A percentile compares a stretch with the other conserved stretches of the same genome.
phyloP scores from a whole-genome alignment of 495 filamentous ascomycete species.

The Talaromyces liani region DNA sequence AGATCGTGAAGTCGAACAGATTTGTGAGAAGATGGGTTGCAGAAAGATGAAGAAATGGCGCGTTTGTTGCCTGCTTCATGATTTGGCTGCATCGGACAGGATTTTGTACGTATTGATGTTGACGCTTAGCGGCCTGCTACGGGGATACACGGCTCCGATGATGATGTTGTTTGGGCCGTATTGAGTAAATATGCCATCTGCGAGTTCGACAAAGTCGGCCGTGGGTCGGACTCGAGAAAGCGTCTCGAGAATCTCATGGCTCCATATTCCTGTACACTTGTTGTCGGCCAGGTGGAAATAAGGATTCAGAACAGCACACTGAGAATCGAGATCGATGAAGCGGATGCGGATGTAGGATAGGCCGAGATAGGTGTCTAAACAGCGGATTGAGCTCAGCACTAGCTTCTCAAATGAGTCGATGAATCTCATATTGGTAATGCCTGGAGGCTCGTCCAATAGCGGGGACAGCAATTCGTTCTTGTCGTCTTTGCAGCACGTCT shows the following conservation, averaged over 20 bases:
- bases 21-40: neutral
- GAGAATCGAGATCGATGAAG: conserved; percentile 62
- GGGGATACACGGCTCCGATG: conserved; percentile 24
- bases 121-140: conserved; percentile 24
- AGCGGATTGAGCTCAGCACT: conserved; percentile 50
- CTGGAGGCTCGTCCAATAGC: conserved; percentile 45
- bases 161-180: conserved; percentile 23
- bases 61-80: conserved; percentile 5
- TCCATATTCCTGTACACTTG: conserved; percentile 61
- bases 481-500: conserved; percentile 57
- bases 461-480: conserved; percentile 14
- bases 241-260: conserved; percentile 50
- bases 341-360: conserved; percentile 58
- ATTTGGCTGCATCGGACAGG: conserved; percentile 28
- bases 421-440: conserved; percentile 61
- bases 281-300: conserved; percentile 54
- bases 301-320: conserved; percentile 49
- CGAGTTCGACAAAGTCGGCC: conserved; percentile 48
- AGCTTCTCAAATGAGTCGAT: conserved; percentile 59
- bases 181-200: conserved; percentile 42
- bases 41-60: neutral
- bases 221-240: conserved; percentile 46
- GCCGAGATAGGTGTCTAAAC: conserved; percentile 42
- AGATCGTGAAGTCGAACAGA: neutral
- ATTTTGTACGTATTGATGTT: conserved; percentile 25